These are phyloP conservation scores for Pulchroboletus neoregius DNA, from an alignment of 1,284 basidiomycete genomes.

Conservation along the genomic window DNA sequence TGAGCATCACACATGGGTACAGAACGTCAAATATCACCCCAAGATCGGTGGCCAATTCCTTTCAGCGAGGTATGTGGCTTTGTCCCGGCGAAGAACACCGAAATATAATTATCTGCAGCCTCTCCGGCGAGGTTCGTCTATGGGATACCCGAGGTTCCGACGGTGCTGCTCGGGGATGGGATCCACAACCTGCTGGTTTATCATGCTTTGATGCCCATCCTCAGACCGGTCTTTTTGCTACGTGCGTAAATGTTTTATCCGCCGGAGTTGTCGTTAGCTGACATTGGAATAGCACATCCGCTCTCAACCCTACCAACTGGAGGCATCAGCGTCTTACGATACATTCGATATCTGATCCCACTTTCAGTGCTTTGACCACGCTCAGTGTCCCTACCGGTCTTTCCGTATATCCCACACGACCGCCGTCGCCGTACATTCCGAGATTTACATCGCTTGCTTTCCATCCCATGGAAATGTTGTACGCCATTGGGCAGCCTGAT, in stretches of 20 bases:
- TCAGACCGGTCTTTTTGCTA: constrained; percentile 81
- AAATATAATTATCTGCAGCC: constrained; percentile 41
- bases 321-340: constrained; percentile 60
- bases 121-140: constrained; percentile 87
- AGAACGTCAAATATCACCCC: constrained; percentile 86
- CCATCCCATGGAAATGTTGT: constrained; percentile 80
- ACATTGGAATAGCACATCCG: constrained; percentile 49
- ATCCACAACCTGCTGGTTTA: constrained; percentile 69
- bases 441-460: constrained; percentile 63
- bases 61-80: constrained; percentile 71
- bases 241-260: constrained; percentile 50
- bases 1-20: constrained; percentile 89
- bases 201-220: constrained; percentile 88
- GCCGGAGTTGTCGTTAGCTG: neutral
- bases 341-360: constrained; percentile 46
- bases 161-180: constrained; percentile 60
- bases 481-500: constrained; percentile 68
- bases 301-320: constrained; percentile 56
- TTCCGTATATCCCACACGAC: constrained; percentile 47
- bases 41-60: constrained; percentile 72
- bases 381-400: constrained; percentile 53
- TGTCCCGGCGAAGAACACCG: neutral
- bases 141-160: constrained; percentile 86
- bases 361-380: constrained; percentile 41
- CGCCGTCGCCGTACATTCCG: constrained; percentile 58